phyloP scores from a whole-genome alignment of 257 asterid species.

The Ligustrum vulgare region DNA sequence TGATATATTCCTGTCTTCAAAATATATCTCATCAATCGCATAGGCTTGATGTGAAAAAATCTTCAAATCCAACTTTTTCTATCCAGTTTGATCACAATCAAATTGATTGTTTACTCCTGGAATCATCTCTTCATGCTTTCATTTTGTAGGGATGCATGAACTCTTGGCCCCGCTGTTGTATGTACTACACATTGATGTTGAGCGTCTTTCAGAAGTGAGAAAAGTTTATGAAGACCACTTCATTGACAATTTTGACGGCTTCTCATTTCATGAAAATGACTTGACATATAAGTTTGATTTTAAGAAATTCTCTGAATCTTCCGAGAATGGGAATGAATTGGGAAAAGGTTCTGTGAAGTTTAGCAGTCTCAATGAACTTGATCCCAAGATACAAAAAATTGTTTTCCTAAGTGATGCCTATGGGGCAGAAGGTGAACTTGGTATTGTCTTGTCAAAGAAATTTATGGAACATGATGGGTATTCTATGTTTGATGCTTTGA shows the following conservation, averaged over 20 bases:
- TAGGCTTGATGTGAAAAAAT: not conserved
- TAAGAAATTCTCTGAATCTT: conserved; percentile 67
- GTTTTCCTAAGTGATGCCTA: conserved; percentile 79
- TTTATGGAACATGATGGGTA: conserved; percentile 91
- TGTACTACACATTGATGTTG: conserved; percentile 77
- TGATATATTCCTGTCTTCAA: not conserved
- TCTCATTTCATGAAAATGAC: conserved; percentile 72
- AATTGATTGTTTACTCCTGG: not conserved
- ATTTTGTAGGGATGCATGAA: conserved; percentile 83
- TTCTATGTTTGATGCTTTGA: conserved; percentile 83
- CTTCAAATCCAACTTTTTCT: not conserved
- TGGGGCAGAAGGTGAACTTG: conserved; percentile 95
- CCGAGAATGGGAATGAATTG: conserved; percentile 37
- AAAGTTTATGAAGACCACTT: conserved; percentile 66
- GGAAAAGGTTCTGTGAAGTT: conserved; percentile 38
- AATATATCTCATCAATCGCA: not conserved
- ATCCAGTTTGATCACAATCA: not conserved
- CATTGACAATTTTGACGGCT: conserved; percentile 77
- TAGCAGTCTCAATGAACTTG: conserved; percentile 53
- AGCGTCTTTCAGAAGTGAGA: conserved; percentile 73
- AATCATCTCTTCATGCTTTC: conserved; percentile 14
- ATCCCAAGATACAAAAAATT: conserved; percentile 63
- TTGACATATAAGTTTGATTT: conserved; percentile 70
- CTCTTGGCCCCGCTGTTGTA: conserved; percentile 80
- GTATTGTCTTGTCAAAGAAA: conserved; percentile 77